A percentile compares a stretch with the other conserved stretches of the same genome.
phyloP scores from a whole-genome alignment of 108 stramenopile genomes.

The Nitzschia sp. region DNA sequence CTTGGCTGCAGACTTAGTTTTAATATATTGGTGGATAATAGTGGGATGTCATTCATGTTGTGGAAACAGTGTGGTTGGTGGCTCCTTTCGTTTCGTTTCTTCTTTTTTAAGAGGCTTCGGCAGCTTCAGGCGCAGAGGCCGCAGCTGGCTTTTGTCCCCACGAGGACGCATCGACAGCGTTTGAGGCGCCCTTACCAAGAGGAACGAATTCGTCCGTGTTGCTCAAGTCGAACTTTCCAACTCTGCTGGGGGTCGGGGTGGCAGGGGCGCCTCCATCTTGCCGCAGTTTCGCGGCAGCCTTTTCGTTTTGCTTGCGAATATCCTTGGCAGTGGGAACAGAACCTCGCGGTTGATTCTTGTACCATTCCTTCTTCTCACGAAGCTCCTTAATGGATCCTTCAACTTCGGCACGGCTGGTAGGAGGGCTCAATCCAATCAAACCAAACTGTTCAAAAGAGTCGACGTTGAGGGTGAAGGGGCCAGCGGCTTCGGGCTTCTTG shows the following conservation, averaged over 20 bases:
- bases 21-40: too few species aligned
- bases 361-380: slow-evolving; percentile 91
- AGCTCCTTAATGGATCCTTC: slow-evolving; percentile 81
- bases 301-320: slow-evolving; percentile 84
- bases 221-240: slow-evolving; percentile 55
- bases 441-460: slow-evolving; percentile 90
- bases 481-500: slow-evolving; percentile 56
- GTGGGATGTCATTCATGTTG: too few species aligned
- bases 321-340: slow-evolving; percentile 87
- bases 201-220: slow-evolving; percentile 71
- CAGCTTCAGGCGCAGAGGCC: slow-evolving; percentile 3
- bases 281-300: slow-evolving; percentile 50
- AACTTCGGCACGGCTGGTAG: slow-evolving; percentile 79
- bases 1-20: background rate
- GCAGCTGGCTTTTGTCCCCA: slow-evolving; percentile 59
- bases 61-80: too few species aligned
- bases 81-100: slow-evolving; percentile 21
- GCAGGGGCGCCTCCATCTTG: slow-evolving; percentile 13
- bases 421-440: slow-evolving; percentile 70
- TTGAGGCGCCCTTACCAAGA: slow-evolving; percentile 56
- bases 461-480: slow-evolving; percentile 75
- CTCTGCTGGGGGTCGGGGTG: background rate
- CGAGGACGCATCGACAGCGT: slow-evolving; percentile 33
- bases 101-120: slow-evolving; percentile 7
- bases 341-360: slow-evolving; percentile 88